A percentile compares a stretch with the other conserved stretches of the same genome.
Conservation (phyloP, 2,329 filamentous ascomycete species). For the Rhynchosporium agropyri region DNA sequence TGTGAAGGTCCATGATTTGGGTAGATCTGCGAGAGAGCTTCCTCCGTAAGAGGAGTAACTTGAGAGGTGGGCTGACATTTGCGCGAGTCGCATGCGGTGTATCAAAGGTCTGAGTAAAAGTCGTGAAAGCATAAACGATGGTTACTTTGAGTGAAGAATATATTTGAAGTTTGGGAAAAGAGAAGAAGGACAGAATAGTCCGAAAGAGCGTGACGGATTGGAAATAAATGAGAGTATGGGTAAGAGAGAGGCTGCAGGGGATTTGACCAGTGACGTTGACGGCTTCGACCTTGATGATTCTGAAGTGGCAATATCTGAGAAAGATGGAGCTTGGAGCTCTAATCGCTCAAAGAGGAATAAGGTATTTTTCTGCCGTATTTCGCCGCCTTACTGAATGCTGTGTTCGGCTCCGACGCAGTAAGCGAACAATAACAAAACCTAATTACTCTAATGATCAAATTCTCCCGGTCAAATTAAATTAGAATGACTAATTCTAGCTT, state of each 20-base stretch:
- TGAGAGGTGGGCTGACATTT: slow-evolving; percentile 50
- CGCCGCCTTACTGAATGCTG: not conserved
- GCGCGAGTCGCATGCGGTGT: slow-evolving; percentile 46
- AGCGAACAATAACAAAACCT: too few relatives aligned
- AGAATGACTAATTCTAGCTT: too few relatives aligned
- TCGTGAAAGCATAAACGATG: slow-evolving; percentile 39
- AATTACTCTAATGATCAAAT: too few relatives aligned
- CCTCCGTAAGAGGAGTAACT: slow-evolving; percentile 31
- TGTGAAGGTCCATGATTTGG: slow-evolving; percentile 68
- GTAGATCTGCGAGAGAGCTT: slow-evolving; percentile 54
- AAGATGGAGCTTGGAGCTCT: not conserved
- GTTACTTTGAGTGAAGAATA: too few relatives aligned
- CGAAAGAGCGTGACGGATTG: slow-evolving; percentile 16
- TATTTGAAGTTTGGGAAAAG: not conserved
- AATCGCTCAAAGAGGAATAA: not conserved
- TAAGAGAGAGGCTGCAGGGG: not conserved
- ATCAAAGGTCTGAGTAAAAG: slow-evolving; percentile 32
- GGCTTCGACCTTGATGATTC: slow-evolving; percentile 18
- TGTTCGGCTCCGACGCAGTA: too few relatives aligned
- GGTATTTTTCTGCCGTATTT: slow-evolving; percentile 5
- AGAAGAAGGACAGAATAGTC: not conserved
- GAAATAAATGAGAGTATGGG: slow-evolving; percentile 13
- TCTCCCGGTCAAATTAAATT: too few relatives aligned
- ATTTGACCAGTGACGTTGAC: slow-evolving; percentile 24
- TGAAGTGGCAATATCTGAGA: slow-evolving; percentile 20